Base-by-base conservation (phyloP, 2,329 filamentous ascomycete species). In the Sclerotinia spermophila region DNA sequence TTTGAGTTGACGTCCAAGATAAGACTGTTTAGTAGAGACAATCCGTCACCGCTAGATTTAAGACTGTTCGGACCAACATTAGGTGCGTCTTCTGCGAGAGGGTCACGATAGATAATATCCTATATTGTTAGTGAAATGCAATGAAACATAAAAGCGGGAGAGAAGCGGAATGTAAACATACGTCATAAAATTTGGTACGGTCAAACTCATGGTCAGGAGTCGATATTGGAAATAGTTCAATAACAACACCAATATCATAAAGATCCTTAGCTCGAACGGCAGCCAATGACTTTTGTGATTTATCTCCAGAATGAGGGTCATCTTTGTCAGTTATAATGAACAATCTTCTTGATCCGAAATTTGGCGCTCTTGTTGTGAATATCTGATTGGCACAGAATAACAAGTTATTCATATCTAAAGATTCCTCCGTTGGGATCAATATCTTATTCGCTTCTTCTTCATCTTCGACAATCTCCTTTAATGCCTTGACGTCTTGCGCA, bases 251-350 rank as follows among this genome's bases (percentile, higher is more conserved):
- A 40, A 98, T 84, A 78, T 99, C 96, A 79, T 97, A 98, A 33
- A 99, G 81, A 82, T 99, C 96, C 79, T 97, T 97, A 40, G 96
- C 96, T 68, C 94, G 88, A 7, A 96, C 93, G 10, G 92, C 90
- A 5, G 96, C 93, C 48, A 91, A 89, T 21, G 91, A 91, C 67
- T 90, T 89, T 42, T 90, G 84, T 11, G 86, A 84, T 81, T 94
- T 96, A 79, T 92, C 90, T 27, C 86, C 84, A 0, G 84, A 82
- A 79, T 96, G 92, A 5, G 96, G 96, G 74, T 94, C 86, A 79
- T 98, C 96, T 74, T 97, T 93, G 80, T 98, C 94, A 0, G 96
- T 98, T 70, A 99, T 93, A 73, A 99, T 89, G 81, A 99, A 99
- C n/a, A 99, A 82, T 45, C 96, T 88, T 72, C 95, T 86, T 8